Conservation (phyloP, 1,139 yeast genomes). For the Kazachstania sp. region DNA sequence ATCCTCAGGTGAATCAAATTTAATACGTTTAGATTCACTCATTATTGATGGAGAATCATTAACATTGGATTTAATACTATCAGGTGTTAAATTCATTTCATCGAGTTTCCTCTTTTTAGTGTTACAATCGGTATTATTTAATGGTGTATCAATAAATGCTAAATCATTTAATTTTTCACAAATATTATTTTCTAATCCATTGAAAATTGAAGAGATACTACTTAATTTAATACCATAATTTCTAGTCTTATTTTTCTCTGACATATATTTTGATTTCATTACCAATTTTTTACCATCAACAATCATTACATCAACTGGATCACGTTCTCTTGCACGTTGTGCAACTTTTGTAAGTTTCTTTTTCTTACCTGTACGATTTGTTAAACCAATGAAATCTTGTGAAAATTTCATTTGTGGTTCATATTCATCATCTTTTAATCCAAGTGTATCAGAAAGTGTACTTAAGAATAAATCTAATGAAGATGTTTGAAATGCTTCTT, state of each 20-base stretch:
- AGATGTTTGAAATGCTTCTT: constrained; percentile 26
- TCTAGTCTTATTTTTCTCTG: constrained; percentile 4
- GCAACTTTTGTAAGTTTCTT: constrained; percentile 27
- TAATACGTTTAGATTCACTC: constrained; percentile 30
- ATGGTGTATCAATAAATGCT: constrained; percentile 1
- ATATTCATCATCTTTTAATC: constrained; percentile 23
- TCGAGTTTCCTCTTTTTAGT: constrained; percentile 24
- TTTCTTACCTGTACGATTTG: constrained; percentile 28
- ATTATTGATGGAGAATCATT: constrained; percentile 15
- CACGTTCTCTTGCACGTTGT: constrained; percentile 29
- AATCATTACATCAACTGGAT: constrained; percentile 20
- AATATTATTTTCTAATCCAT: constrained; percentile 4
- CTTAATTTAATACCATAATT: constrained; percentile 8
- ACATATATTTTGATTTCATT: constrained; percentile 23
- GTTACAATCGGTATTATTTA: not conserved
- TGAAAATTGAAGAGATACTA: constrained; percentile 11
- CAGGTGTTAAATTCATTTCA: constrained; percentile 25
- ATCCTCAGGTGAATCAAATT: constrained; percentile 31
- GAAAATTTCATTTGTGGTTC: constrained; percentile 26
- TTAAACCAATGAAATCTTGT: constrained; percentile 20
- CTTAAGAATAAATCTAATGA: constrained; percentile 28
- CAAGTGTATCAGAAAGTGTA: constrained; percentile 30
- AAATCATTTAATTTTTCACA: constrained; percentile 4
- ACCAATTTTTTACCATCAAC: constrained; percentile 21
- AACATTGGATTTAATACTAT: constrained; percentile 4